Base-by-base conservation (phyloP, 805 yeast genomes). In the Yarrowia divulgata region DNA sequence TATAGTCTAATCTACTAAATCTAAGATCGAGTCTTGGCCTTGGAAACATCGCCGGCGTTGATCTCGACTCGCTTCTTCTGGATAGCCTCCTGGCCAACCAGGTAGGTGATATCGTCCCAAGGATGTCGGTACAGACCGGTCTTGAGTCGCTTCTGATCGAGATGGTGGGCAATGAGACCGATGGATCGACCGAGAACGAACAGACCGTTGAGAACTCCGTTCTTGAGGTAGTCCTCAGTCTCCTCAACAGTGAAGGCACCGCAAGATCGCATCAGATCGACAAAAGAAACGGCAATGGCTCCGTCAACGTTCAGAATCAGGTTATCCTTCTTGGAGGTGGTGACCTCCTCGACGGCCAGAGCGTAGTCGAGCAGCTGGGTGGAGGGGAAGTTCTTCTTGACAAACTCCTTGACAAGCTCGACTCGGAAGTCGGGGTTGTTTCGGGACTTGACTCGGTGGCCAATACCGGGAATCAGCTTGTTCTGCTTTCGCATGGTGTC, bases 291-390 rank as follows among this genome's bases (percentile, higher is more conserved):
- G 46, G 84, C 84, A 71, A 81, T 79, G 64, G 82, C 82, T 69
- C 84, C 84, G 67, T 81, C 84, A 49, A 81, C 84, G 74, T 81
- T 81, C 63, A 81, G 75, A 70, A 81, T 81, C 67, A 81, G 74
- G 76, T 81, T 82, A 70, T 81, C 84, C 78, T 81, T 81, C 81
- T 81, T 81, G 67, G 84, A 81, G n/a, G 84, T 81, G 71, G 84
- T 81, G 67, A 81, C 84, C 70, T 82, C 81, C 75, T 81, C 84
- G 43, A 82, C 84, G 34, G 84, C 84, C 8, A 81, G 77, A 7
- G 84, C 84, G 71, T 82, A 81, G 74, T 81, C 83, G 57, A 81
- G 76, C 74, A 81, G 69, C 42, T 79, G 73, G 54, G 81, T 81
- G 60, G 77, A 73, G 58, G 84, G 84, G 81, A 81, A 81, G 76